phyloP scores from a whole-genome alignment of 306 rosid genomes.

The Lathyrus aphaca region DNA sequence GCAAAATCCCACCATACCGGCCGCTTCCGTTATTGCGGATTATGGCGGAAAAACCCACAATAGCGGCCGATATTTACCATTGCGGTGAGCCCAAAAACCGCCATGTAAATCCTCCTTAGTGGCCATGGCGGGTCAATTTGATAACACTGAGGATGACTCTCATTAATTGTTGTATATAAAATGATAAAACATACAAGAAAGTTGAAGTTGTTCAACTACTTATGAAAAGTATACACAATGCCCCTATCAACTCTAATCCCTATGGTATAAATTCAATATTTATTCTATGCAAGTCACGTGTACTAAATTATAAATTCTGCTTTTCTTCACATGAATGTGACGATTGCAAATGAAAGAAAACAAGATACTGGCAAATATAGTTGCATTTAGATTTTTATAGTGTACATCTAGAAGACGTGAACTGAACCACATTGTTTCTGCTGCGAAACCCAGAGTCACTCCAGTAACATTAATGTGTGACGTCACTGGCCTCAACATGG shows the following conservation, averaged over 20 bases:
- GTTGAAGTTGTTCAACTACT: constrained; percentile 19
- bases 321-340: not conserved
- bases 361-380: not conserved
- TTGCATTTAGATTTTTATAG: not conserved
- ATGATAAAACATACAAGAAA: not conserved
- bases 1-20: too few relatives aligned
- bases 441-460: not conserved
- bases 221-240: constrained; percentile 11
- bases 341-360: constrained; percentile 26
- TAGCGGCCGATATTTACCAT: too few relatives aligned
- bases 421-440: not conserved
- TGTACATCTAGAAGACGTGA: not conserved
- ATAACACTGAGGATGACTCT: too few relatives aligned
- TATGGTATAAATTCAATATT: not conserved
- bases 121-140: too few relatives aligned
- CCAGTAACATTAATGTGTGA: not conserved
- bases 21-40: too few relatives aligned
- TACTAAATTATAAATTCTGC: constrained; percentile 10
- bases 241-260: not conserved
- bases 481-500: not conserved
- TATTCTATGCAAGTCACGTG: not conserved
- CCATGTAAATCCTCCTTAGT: too few relatives aligned
- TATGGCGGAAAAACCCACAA: too few relatives aligned
- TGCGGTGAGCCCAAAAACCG: too few relatives aligned
- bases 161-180: not conserved